These are phyloP conservation scores for Porpolomopsis calyptriformis DNA, from an alignment of 768 basidiomycete genomes.

Conservation along the genomic window DNA sequence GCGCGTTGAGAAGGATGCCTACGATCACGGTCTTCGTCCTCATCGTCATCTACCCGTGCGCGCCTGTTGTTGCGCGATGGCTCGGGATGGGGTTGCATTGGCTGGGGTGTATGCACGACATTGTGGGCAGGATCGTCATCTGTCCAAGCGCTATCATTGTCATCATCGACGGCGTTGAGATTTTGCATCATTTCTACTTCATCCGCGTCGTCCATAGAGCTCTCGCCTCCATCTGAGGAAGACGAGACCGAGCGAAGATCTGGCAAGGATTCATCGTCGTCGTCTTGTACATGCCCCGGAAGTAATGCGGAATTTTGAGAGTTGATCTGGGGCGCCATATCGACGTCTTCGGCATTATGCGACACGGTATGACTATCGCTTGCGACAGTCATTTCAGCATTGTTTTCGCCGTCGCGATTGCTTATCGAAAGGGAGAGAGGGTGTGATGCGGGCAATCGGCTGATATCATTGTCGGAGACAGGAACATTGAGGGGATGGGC, in stretches of 20 bases:
- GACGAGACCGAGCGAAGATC: conserved; percentile 29
- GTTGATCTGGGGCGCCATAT: background rate
- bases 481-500: background rate
- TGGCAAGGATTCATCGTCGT: conserved; percentile 33
- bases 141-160: conserved; percentile 19
- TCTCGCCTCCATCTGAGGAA: conserved; percentile 23
- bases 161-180: conserved; percentile 20
- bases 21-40: conserved; percentile 49
- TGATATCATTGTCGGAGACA: background rate
- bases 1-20: conserved; percentile 55
- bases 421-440: background rate
- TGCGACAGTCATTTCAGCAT: background rate
- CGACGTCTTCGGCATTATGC: background rate
- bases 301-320: background rate
- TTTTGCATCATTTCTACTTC: conserved; percentile 20
- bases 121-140: conserved; percentile 18
- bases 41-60: conserved; percentile 50
- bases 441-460: no score
- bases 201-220: conserved; percentile 19
- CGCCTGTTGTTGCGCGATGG: conserved; percentile 30
- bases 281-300: conserved; percentile 10
- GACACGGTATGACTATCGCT: background rate
- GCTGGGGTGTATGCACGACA: conserved; percentile 21
- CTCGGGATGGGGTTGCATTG: conserved; percentile 14
- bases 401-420: background rate